Conservation (phyloP, 495 filamentous ascomycete species). For the Gamarada debralockiae region DNA sequence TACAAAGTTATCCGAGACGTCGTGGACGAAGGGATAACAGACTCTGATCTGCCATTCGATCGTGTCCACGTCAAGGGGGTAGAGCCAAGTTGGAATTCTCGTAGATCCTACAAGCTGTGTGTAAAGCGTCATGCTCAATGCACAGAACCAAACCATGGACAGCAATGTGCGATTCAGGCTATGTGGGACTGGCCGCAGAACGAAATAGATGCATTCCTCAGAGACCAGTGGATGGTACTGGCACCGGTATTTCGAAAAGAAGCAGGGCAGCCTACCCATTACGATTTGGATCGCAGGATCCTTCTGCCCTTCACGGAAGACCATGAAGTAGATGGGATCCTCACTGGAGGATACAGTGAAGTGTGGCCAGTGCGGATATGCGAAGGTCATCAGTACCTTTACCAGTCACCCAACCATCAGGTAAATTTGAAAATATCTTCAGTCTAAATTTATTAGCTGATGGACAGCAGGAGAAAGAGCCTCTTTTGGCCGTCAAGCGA, state of each 20-base stretch:
- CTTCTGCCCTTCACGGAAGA: neutral
- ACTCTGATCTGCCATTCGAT: too few species aligned
- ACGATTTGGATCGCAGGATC: neutral
- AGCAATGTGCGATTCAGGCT: too few species aligned
- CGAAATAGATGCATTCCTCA: too few species aligned
- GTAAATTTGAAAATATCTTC: neutral
- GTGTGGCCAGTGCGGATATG: neutral
- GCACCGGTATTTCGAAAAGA: constrained; percentile 1
- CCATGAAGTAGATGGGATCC: neutral
- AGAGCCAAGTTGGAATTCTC: too few species aligned
- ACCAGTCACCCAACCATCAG: too few species aligned
- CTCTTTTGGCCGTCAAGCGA: neutral
- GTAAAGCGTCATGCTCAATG: too few species aligned
- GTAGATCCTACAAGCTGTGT: too few species aligned
- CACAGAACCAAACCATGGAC: too few species aligned
- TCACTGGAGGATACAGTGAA: constrained; percentile 1
- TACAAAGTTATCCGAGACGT: too few species aligned
- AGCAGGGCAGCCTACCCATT: neutral
- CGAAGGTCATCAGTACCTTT: neutral
- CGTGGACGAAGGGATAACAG: too few species aligned
- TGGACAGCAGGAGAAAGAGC: neutral
- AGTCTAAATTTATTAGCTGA: neutral
- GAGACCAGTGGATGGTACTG: neutral
- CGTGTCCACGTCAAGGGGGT: too few species aligned
- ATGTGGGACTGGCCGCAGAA: too few species aligned